Base-by-base conservation (phyloP, 192 early-diverging fungal species). In the Paraglomus occultum region DNA sequence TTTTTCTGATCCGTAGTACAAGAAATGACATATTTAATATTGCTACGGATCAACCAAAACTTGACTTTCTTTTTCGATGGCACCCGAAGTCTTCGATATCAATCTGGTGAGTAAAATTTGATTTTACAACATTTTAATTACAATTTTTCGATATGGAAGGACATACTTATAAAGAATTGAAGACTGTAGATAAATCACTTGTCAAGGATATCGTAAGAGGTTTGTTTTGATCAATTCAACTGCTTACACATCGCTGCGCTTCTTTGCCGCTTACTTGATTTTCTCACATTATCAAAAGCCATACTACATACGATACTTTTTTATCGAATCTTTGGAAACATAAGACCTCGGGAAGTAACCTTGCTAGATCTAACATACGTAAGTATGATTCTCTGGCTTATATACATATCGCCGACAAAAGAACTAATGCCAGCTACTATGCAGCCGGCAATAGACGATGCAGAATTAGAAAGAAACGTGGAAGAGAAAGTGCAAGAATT, bases 221-320 rank as follows among this genome's bases (percentile, higher is more conserved):
- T 81, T 72, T 59, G 20, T 45, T 58, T 11, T 10, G 6, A 40
- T 17, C 11, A 44, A n/a, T n/a, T 20, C 0, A 20, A 43, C 10
- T 55, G 4, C 12, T 44, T n/a, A 49, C n/a, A 17, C 12, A 20
- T 3, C 48, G 44, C 18, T 20, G 10, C 6, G 12, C 46, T 18
- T 17, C 18, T 39, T 38, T 15, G 38, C 39, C 38, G 51, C 17
- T 51, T 55, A 44, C 54, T 7, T 2, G 22, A n/a, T 49, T 10
- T 44, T 15, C 5, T 44, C 5, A 10, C 12, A 43, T 7, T 57
- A 10, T 45, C 60, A 51, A 68, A 14, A 76, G 84, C 83, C 23
- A 64, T 87, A 15, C 65, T 87, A 6, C 85, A 87, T 63, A 80
- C 85, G 3, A 84, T 87, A 42, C 79, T 85, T 54, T 87, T 87